These are phyloP conservation scores for Moelleriella libera DNA, from an alignment of 2,329 filamentous ascomycete genomes.

Conservation along the genomic window DNA sequence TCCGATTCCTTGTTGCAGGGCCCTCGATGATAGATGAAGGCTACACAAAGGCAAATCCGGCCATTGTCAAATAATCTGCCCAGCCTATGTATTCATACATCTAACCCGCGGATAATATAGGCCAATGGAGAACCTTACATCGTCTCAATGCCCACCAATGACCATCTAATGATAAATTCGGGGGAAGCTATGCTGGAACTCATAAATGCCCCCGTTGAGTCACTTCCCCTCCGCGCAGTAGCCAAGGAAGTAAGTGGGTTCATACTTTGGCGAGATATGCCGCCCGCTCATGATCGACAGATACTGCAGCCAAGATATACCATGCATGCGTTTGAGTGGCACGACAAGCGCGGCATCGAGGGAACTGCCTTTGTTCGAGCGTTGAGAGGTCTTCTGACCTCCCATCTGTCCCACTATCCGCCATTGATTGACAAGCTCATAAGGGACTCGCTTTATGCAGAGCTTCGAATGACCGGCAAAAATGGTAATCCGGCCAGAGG, in stretches of 20 bases:
- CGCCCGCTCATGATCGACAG: neutral
- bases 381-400: conserved; percentile 3
- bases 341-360: conserved; percentile 3
- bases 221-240: neutral
- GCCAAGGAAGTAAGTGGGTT: neutral
- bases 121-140: neutral
- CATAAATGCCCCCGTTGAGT: neutral
- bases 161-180: neutral
- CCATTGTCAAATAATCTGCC: too few species aligned
- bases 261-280: neutral
- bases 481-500: neutral
- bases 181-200: neutral
- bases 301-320: conserved; percentile 4
- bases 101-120: neutral
- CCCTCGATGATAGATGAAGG: too few species aligned
- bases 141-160: neutral
- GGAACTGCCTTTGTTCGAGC: conserved; percentile 5
- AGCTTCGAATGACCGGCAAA: neutral
- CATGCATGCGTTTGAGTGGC: conserved; percentile 4
- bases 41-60: too few species aligned
- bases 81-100: too few species aligned
- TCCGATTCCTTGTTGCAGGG: too few species aligned
- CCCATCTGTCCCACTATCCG: conserved; percentile 1
- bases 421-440: neutral
- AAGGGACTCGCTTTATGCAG: neutral